Conservation (phyloP, 2,329 filamentous ascomycete species). For the Sphaerulina musiva region DNA sequence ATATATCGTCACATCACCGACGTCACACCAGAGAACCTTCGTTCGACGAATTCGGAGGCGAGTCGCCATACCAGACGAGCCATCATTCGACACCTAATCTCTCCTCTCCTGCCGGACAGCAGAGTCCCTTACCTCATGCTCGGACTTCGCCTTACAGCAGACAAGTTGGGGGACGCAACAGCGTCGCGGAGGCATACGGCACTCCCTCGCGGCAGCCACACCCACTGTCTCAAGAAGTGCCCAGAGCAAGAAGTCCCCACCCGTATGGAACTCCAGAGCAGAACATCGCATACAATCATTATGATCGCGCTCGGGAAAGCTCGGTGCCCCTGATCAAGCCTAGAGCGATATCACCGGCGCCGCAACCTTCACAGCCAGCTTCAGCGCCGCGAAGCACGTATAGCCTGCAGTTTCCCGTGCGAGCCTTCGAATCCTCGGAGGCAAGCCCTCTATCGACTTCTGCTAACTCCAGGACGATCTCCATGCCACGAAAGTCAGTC, state of each 20-base stretch:
- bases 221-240: conserved; percentile 34
- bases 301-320: conserved; percentile 1
- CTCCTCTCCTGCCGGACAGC: conserved; percentile 17
- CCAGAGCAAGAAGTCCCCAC: conserved; percentile 29
- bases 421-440: conserved; percentile 31
- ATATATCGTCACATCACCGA: conserved; percentile 20
- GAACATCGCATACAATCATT: conserved; percentile 5
- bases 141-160: conserved; percentile 21
- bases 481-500: conserved; percentile 58
- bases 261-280: conserved; percentile 15
- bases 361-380: conserved; percentile 18
- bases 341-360: conserved; percentile 29
- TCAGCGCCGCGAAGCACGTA: conserved; percentile 24
- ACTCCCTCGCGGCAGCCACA: conserved; percentile 31
- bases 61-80: conserved; percentile 28
- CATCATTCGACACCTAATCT: conserved; percentile 27
- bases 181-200: conserved; percentile 30
- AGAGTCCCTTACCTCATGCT: conserved; percentile 23
- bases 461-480: not conserved
- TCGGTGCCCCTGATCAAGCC: conserved; percentile 29
- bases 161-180: conserved; percentile 27
- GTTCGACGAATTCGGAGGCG: conserved; percentile 26
- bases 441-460: conserved; percentile 38
- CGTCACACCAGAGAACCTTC: conserved; percentile 26
- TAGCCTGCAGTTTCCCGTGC: conserved; percentile 30